Conservation (phyloP, 2,329 filamentous ascomycete species). For the Rhexocercosporidium sp. region DNA sequence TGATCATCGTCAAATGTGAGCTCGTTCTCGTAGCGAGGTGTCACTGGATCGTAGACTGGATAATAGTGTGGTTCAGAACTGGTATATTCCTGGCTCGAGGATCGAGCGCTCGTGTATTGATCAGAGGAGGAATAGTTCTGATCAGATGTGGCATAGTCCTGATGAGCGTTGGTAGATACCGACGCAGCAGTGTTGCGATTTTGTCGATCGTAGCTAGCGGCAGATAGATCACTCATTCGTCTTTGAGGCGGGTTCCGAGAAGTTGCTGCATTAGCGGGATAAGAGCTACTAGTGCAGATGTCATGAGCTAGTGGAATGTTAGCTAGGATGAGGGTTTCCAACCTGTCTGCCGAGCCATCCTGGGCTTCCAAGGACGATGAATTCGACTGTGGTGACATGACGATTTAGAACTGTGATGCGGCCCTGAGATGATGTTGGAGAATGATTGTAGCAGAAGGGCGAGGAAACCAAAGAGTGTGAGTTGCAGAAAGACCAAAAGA, state of each 20-base stretch:
- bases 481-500: no score
- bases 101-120: background rate
- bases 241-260: background rate
- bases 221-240: background rate
- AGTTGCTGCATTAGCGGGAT: background rate
- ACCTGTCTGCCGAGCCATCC: slow-evolving; percentile 4
- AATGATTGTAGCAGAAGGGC: background rate
- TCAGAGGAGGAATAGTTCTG: background rate
- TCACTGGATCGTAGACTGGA: background rate
- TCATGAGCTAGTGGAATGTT: background rate
- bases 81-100: background rate
- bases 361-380: background rate
- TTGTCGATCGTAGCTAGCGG: background rate
- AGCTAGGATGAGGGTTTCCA: background rate
- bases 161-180: background rate
- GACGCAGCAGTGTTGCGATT: background rate
- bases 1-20: slow-evolving; percentile 1
- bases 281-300: background rate
- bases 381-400: background rate
- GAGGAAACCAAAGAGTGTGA: no score
- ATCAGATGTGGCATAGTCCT: background rate
- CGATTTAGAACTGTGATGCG: background rate
- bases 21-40: slow-evolving; percentile 1
- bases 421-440: background rate
- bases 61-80: background rate